Percentiles rank a stretch among this genome's conserved stretches.
Evolutionary conservation across 495 filamentous ascomycete species (phyloP).

Genomic region (Xylaria acuta): DNA sequence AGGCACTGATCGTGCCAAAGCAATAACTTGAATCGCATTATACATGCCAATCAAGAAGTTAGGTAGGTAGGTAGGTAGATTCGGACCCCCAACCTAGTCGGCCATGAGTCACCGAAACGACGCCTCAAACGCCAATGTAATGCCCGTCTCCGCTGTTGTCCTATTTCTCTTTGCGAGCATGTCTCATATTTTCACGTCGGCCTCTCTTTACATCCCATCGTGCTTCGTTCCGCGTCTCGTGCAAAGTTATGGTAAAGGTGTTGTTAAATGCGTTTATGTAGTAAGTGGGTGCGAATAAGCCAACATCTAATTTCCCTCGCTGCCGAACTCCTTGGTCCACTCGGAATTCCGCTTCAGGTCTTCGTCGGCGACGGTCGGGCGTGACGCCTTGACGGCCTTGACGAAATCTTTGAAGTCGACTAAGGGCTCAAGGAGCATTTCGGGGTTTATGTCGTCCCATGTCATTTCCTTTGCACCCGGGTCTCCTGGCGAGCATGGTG

Average conservation of each 20-base stretch:
- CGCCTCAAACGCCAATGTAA: slow-evolving; percentile 41
- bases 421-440: slow-evolving; percentile 82
- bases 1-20: not conserved
- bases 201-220: not conserved
- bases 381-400: slow-evolving; percentile 83
- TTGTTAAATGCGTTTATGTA: slow-evolving; percentile 5
- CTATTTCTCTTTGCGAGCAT: not conserved
- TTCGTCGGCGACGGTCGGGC: slow-evolving; percentile 86
- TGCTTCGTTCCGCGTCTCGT: not conserved
- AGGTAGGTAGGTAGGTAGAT: not conserved
- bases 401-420: slow-evolving; percentile 91
- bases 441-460: slow-evolving; percentile 85
- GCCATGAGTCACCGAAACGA: slow-evolving; percentile 25
- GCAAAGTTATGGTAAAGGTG: not conserved
- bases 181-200: not conserved
- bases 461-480: slow-evolving; percentile 85
- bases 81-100: not conserved
- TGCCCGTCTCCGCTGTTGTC: slow-evolving; percentile 28
- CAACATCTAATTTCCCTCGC: slow-evolving; percentile 69
- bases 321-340: slow-evolving; percentile 97
- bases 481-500: slow-evolving; percentile 94
- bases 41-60: not conserved
- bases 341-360: slow-evolving; percentile 86
- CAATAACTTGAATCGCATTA: slow-evolving; percentile 7
- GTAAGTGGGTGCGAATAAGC: slow-evolving; percentile 1